These are phyloP conservation scores for Tetragonia tetragonoides DNA, from an alignment of 148 eudicot genomes.

Conservation along the genomic window DNA sequence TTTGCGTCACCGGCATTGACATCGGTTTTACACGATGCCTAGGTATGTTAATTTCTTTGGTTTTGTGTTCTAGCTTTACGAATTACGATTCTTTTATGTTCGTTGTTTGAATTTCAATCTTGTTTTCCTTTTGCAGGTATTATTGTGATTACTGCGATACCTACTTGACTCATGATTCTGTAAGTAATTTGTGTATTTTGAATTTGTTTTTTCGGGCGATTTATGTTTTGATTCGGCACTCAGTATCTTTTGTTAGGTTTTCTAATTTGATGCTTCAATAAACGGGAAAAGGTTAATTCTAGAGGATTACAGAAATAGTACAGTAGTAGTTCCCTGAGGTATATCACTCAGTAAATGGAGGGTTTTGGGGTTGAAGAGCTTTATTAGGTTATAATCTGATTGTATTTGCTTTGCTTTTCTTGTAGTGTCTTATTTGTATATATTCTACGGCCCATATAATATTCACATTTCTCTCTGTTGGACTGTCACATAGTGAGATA, in stretches of 20 bases:
- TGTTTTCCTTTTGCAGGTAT: constrained; percentile 53
- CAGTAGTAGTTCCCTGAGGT: neutral
- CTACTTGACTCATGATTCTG: constrained; percentile 93
- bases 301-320: neutral
- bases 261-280: neutral
- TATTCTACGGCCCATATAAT: neutral
- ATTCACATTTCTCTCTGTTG: neutral
- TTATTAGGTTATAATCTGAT: neutral
- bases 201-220: neutral
- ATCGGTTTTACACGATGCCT: constrained; percentile 13
- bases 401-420: neutral
- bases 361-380: neutral
- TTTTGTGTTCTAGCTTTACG: no score
- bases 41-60: constrained; percentile 6
- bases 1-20: neutral
- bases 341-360: neutral
- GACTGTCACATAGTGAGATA: no score
- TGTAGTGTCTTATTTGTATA: neutral
- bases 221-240: neutral
- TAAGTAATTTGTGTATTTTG: constrained; percentile 30
- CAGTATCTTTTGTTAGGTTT: neutral
- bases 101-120: neutral
- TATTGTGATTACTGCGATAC: constrained; percentile 97
- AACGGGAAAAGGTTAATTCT: no score
- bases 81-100: neutral